Base-by-base conservation (phyloP, 2,329 filamentous ascomycete species). In the Phyllachora maydis region DNA sequence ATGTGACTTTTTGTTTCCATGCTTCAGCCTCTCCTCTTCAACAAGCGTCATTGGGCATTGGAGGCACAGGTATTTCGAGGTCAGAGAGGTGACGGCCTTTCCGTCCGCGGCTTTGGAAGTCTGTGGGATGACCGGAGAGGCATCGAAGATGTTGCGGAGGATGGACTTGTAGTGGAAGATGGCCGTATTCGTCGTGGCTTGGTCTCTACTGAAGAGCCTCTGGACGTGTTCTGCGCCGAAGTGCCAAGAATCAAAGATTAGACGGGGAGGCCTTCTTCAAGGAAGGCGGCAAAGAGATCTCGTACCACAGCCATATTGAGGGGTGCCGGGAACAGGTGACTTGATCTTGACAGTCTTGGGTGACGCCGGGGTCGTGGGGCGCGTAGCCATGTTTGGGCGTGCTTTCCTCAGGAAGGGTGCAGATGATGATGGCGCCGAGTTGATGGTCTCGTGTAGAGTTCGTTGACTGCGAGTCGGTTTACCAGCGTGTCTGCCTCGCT, bases 101-200 rank as follows among this genome's bases (percentile, higher is more conserved):
- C 62, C 60, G 27, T 72, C 64, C 15, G 52, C 36, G 23, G 51
- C 52, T 33, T 64, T 72, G 28, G 59, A 67, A 5, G 67, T 78
- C 44, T 75, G 73, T 14, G 62, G 58, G 22, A 72, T 60, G 39
- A 70, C 56, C 24, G 62, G 66, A 23, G 56, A 65, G 30, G 62
- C 56, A 42, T 81, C 72, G 46, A 73, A 72, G 32, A 83, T 69
- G 27, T 65, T 64, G 29, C 70, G 60, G 18, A 82, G 54, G 29
- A 79, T 65, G 38, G 65, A 61, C 39, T 72, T 75, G 47, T 83
- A 83, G 36, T 76, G 65, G 26, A 65, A 55, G 29, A 77, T 65
- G 11, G 71, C 73, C 30, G 59, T 68, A 35, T 75, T 71, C 46
- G 67, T 69, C 10, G 65, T 62, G 31, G 70, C 65, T 31, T 66